These are phyloP conservation scores for Psophocarpus tetragonolobus DNA, from an alignment of 306 rosid genomes.

Conservation along the genomic window DNA sequence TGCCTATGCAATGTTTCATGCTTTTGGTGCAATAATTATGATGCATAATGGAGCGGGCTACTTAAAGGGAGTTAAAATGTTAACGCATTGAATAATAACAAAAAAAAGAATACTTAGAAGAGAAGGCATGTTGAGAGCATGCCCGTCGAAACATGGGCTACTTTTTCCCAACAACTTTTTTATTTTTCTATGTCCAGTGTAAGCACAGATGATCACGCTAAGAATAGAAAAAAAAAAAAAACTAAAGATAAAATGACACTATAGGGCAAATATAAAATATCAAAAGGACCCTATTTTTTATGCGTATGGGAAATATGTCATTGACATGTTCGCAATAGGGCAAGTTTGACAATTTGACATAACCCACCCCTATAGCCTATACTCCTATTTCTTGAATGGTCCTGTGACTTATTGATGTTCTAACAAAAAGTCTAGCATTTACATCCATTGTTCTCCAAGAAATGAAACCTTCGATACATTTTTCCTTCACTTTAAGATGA, in stretches of 20 bases:
- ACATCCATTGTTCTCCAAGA: neutral
- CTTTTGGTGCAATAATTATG: slow-evolving; percentile 32
- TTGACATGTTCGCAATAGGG: neutral
- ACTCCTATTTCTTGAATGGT: neutral
- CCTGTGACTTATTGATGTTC: neutral
- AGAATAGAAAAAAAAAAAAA: neutral
- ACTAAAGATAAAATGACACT: neutral
- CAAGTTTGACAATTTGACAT: neutral
- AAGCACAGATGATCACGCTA: neutral
- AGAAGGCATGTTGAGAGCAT: slow-evolving; percentile 30
- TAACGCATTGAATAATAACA: neutral
- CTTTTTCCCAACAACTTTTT: slow-evolving; percentile 27
- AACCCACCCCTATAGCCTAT: neutral
- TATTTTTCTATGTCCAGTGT: neutral
- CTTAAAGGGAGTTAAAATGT: slow-evolving; percentile 14
- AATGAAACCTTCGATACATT: neutral
- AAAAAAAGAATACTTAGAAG: slow-evolving; percentile 25
- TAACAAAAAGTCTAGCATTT: neutral
- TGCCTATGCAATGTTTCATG: slow-evolving; percentile 18
- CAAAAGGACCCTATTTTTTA: neutral
- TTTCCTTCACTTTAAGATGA: neutral
- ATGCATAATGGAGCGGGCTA: slow-evolving; percentile 20
- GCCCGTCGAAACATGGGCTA: slow-evolving; percentile 3
- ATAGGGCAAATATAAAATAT: no score
- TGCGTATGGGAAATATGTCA: neutral